Conservation (phyloP, 257 asterid genomes). For the Verbena officinalis region DNA sequence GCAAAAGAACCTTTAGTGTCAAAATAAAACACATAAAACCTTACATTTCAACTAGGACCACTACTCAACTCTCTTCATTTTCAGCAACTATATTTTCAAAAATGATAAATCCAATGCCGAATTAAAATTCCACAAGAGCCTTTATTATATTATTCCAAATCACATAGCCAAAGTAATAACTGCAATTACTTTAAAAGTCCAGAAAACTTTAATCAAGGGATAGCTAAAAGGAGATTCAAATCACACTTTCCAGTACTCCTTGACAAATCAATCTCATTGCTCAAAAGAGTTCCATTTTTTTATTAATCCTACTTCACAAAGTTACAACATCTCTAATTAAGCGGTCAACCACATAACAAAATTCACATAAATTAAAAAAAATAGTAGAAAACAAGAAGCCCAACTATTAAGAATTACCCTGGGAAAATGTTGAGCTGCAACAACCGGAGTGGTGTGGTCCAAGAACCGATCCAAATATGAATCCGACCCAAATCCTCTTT, state of each 20-base stretch:
- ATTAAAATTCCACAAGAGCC: not conserved
- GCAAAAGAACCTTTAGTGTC: too few species aligned
- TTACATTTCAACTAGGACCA: too few species aligned
- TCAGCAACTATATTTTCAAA: too few species aligned
- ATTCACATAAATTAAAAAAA: not conserved
- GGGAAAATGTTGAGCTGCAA: conserved; percentile 69
- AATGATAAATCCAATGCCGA: too few species aligned
- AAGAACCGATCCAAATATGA: conserved; percentile 83
- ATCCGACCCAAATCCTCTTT: conserved; percentile 36
- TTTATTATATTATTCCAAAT: not conserved
- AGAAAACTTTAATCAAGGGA: not conserved
- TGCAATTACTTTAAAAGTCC: not conserved
- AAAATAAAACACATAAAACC: too few species aligned
- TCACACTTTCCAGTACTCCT: not conserved
- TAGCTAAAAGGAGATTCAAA: not conserved
- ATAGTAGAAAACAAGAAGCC: not conserved
- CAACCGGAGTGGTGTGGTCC: conserved; percentile 80
- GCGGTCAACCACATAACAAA: not conserved
- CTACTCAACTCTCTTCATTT: too few species aligned
- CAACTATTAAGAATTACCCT: conserved; percentile 44
- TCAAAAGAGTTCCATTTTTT: not conserved
- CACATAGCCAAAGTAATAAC: too few species aligned
- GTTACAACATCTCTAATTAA: not conserved
- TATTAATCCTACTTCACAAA: conserved; percentile 3
- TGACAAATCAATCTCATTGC: conserved; percentile 2